phyloP scores from a whole-genome alignment of 2,329 filamentous ascomycete species.

The Arthrobotrys conoides region DNA sequence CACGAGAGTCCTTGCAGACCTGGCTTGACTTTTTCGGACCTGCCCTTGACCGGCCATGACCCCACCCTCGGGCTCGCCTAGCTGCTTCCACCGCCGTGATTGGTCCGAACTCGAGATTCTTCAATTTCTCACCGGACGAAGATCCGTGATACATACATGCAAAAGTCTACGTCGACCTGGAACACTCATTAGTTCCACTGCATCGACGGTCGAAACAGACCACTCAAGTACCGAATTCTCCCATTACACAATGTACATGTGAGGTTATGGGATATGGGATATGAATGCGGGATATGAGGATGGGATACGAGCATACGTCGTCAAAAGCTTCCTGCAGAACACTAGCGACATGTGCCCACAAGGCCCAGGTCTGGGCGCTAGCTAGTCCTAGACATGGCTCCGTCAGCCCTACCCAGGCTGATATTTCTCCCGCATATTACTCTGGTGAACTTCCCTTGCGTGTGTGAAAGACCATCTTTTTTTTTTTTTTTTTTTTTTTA shows the following conservation, averaged over 20 bases:
- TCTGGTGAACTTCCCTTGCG: constrained; percentile 45
- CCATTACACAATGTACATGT: not conserved
- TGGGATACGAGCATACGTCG: not conserved
- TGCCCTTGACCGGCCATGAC: constrained; percentile 17
- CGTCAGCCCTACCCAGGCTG: constrained; percentile 60
- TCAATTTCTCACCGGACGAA: constrained; percentile 27
- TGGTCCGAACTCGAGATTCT: constrained; percentile 16
- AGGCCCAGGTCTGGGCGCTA: constrained; percentile 39
- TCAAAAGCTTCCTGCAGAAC: constrained; percentile 20
- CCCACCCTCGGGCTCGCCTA: constrained; percentile 60
- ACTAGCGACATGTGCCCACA: constrained; percentile 47
- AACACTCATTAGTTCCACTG: not conserved
- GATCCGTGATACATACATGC: constrained; percentile 11
- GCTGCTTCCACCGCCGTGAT: constrained; percentile 19
- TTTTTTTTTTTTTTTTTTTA: constrained; percentile 19
- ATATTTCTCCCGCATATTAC: constrained; percentile 54
- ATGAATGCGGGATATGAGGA: too few relatives aligned
- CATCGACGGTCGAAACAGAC: not conserved
- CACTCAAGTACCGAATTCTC: not conserved
- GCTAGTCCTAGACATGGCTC: constrained; percentile 10
- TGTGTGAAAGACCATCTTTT: constrained; percentile 39
- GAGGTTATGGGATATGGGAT: too few relatives aligned
- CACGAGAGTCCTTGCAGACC: not conserved
- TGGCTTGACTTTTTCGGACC: constrained; percentile 35
- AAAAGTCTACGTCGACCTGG: too few relatives aligned